Conservation (phyloP, 2,329 filamentous ascomycete genomes). For the Aspergillus sergii region DNA sequence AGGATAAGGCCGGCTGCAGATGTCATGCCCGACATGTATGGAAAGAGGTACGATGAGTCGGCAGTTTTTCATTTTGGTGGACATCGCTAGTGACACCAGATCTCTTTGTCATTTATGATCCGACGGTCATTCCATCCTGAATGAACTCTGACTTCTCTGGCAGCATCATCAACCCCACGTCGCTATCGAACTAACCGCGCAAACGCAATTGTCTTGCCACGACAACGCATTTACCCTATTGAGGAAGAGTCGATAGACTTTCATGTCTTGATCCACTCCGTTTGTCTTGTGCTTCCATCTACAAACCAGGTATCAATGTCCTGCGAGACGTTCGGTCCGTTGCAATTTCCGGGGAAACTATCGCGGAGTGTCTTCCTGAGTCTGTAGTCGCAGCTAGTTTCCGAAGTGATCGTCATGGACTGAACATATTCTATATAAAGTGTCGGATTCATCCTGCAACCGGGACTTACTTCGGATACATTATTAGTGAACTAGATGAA, state of each 20-base stretch:
- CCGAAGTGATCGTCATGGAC: background rate
- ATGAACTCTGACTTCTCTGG: background rate
- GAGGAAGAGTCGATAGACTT: background rate
- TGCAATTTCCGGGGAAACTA: background rate
- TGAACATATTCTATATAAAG: background rate
- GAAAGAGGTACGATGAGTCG: background rate
- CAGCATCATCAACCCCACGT: background rate
- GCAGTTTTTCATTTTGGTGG: background rate
- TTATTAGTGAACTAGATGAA: background rate
- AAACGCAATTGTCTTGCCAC: background rate
- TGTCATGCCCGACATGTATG: background rate
- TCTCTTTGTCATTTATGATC: background rate
- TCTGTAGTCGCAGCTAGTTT: background rate
- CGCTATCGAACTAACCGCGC: background rate
- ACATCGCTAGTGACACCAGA: background rate
- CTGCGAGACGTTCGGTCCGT: background rate
- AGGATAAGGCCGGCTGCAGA: background rate
- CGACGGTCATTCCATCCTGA: background rate
- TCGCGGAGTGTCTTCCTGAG: background rate
- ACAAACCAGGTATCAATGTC: background rate
- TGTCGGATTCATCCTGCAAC: background rate
- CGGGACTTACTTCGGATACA: background rate
- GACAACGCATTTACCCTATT: background rate
- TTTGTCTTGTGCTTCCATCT: background rate
- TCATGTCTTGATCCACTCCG: background rate